Conservation (phyloP, 2,329 filamentous ascomycete species). For the Lojkania enalia region DNA sequence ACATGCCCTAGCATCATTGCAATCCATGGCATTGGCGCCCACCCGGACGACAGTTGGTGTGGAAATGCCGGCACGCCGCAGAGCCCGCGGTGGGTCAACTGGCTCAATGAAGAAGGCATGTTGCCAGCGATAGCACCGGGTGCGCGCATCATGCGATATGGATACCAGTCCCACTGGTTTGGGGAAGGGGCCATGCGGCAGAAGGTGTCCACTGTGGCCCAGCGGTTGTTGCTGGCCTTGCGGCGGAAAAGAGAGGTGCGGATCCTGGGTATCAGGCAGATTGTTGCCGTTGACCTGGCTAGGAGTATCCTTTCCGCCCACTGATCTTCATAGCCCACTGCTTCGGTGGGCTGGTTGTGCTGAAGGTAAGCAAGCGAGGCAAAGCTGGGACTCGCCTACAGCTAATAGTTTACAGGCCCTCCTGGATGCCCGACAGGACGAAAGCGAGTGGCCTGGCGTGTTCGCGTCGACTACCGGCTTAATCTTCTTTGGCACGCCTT, state of each 20-base stretch:
- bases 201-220: constrained; percentile 22
- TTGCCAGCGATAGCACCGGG: constrained; percentile 23
- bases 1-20: constrained; percentile 27
- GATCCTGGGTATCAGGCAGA: constrained; percentile 1
- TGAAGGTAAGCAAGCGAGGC: constrained; percentile 20
- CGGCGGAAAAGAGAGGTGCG: constrained; percentile 22
- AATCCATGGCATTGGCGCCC: constrained; percentile 32
- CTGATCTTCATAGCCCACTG: constrained; percentile 30
- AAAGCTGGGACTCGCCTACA: constrained; percentile 1
- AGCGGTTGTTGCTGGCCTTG: constrained; percentile 23
- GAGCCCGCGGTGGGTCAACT: constrained; percentile 25
- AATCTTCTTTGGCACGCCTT: constrained; percentile 32
- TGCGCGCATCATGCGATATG: constrained; percentile 34
- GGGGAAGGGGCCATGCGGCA: constrained; percentile 24
- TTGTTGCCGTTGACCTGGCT: constrained; percentile 5
- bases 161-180: constrained; percentile 34
- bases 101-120: constrained; percentile 27
- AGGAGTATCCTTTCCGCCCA: constrained; percentile 24
- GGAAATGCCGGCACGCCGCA: constrained; percentile 27
- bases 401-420: constrained; percentile 21
- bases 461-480: constrained; percentile 25
- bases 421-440: constrained; percentile 16
- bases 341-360: constrained; percentile 29
- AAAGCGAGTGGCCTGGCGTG: constrained; percentile 21
- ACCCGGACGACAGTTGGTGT: constrained; percentile 34